Evolutionary conservation across 192 early-diverging fungal genomes (phyloP), one percentile per base, ranked within the genome.

Genomic region (Linnemannia hyalina): DNA sequence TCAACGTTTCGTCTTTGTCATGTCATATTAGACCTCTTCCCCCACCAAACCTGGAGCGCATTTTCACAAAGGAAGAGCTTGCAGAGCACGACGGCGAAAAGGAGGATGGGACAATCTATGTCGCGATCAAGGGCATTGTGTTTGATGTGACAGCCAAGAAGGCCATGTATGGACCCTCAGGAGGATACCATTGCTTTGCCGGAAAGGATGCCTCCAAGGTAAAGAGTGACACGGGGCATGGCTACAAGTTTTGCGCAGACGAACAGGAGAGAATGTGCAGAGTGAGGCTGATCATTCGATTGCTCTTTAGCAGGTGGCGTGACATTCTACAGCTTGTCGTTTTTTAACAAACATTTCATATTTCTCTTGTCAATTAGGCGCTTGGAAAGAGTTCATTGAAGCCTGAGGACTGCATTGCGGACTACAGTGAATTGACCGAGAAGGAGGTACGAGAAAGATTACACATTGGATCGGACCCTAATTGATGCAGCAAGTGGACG

Each of bases 101-200:
- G 68, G 52, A 88, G 1, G 80, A 82, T 42, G 57, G 78, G 69
- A 92, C 95, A 15, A 93, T 97, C 77, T 97, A 96, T 79, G 90
- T 97, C n/a, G 96, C 95, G 6, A 89, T 97, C 73, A 97, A 97
- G 87, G 95, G 96, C 13, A 93, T 89, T 71, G 91, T 97, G 10
- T 97, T 93, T 80, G 95, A 97, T 90, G 95, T 97, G 32, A 89
- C 93, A 2, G 42, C 69, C 69, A 92, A 93, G 72, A 88, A 88
- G 36, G 91, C 90, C 47, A 90, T 92, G 89, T 97, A 97, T 88
- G 85, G 89, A 35, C 92, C 92, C 7, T 92, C 90, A 5, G 78
- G 76, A n/a, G 94, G 94, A 68, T 97, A 97, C 85, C 82, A 88
- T 70, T 89, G 93, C 36, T 97, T 97, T 88, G 94, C 96, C 35